These are phyloP conservation scores for Barnettozyma sp. DNA, from an alignment of 805 yeast genomes.

Conservation along the genomic window DNA sequence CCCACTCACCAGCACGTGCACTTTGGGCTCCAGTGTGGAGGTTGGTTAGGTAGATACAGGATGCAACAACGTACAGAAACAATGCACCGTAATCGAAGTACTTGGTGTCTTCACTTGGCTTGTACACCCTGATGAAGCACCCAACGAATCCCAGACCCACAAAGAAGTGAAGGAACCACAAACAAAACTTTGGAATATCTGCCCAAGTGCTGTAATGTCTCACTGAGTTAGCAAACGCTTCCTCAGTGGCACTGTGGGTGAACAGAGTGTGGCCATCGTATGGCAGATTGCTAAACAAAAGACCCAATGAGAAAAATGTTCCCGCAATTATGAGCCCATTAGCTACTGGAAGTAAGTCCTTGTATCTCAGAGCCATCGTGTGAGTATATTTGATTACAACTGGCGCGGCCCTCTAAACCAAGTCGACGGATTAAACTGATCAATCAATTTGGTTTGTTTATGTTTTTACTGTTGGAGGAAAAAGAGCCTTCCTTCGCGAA, in stretches of 20 bases:
- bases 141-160: conserved; percentile 65
- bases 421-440: not conserved
- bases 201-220: conserved; percentile 73
- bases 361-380: conserved; percentile 28
- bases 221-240: conserved; percentile 54
- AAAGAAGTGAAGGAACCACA: conserved; percentile 57
- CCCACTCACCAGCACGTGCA: conserved; percentile 75
- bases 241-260: conserved; percentile 42
- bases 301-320: conserved; percentile 67
- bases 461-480: no score
- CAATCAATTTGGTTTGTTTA: no score
- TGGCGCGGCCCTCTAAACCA: not conserved
- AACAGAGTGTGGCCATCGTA: conserved; percentile 77
- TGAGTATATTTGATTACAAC: not conserved
- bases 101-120: conserved; percentile 79
- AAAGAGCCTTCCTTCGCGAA: no score
- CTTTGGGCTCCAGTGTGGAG: conserved; percentile 72
- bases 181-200: conserved; percentile 50
- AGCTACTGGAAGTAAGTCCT: conserved; percentile 42
- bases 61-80: conserved; percentile 61
- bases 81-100: conserved; percentile 87
- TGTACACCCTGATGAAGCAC: conserved; percentile 67
- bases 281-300: conserved; percentile 69
- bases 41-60: conserved; percentile 81
- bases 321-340: conserved; percentile 38